Evolutionary conservation across 78 protist genomes (phyloP), one percentile per base, ranked within the genome.

Genomic region (Emiliania huxleyi): DNA sequence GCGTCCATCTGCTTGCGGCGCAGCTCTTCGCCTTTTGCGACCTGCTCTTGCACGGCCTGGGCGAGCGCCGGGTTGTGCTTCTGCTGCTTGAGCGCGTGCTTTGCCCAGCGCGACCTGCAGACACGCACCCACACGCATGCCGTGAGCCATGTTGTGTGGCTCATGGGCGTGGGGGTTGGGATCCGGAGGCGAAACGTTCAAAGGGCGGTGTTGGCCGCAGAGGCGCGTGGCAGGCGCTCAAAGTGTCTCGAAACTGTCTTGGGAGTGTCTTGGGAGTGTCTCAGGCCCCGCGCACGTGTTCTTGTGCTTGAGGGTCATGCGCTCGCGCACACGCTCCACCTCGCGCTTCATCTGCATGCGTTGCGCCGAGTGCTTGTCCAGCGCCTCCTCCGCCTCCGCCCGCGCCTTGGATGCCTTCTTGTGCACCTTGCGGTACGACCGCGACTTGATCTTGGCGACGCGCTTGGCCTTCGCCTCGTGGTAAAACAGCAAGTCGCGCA

Each of bases 401-500:
- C 56, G 56, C 46, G 21, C 5, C 89, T 40, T 11, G 38, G 3
- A 0, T 6, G 89, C 89, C 89, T 44, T 81, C 49, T 44, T 44
- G 15, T 44, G 89, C 21, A 44, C 89, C 55, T 81, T 81, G 56
- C 89, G 49, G 55, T 44, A 81, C 21, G 89, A 37, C 35, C 15
- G 0, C 4, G 89, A 81, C 89, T 81, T 81, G 89, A 81, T 81
- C 89, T 81, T 81, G 43, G 38, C 0, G 56, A n/a, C n/a, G n/a
- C 89, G 89, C 55, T 81, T 81, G 18, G 33, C 23, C 55, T 81
- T 44, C 29, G 2, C 33, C 89, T 81, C 89, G 89, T 81, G 89
- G 40, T 44, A 25, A 42, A 81, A 81, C 56, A 81, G 89, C 40
- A 81, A 38, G 26, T 81, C 89, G 89, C 89, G 89, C 89, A 44